Conservation (phyloP, 768 basidiomycete genomes). For the Kwoniella sp. region DNA sequence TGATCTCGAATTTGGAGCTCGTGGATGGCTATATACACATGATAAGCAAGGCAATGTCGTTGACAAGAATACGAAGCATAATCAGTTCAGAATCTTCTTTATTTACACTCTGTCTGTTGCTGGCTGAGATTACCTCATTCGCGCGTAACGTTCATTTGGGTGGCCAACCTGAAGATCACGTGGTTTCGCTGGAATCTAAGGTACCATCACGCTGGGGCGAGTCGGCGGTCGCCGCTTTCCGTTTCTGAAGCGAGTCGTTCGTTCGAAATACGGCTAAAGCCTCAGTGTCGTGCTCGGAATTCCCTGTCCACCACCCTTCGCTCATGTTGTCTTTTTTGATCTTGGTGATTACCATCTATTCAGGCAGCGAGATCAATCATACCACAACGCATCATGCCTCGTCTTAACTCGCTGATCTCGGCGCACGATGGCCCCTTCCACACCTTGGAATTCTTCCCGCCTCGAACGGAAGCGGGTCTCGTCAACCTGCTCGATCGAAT, state of each 20-base stretch:
- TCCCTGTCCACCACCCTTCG: neutral
- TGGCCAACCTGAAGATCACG: too few species aligned
- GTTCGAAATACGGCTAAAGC: too few species aligned
- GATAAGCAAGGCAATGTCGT: neutral
- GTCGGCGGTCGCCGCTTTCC: neutral
- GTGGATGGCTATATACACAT: slow-evolving; percentile 6
- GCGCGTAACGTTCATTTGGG: too few species aligned
- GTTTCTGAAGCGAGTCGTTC: neutral
- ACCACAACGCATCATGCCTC: slow-evolving; percentile 22
- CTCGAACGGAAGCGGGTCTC: slow-evolving; percentile 83
- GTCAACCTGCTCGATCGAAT: slow-evolving; percentile 88
- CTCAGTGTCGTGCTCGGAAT: neutral
- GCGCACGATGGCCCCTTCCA: slow-evolving; percentile 68
- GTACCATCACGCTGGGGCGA: too few species aligned
- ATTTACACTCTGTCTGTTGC: too few species aligned
- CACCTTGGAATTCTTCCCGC: slow-evolving; percentile 97
- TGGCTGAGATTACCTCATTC: too few species aligned
- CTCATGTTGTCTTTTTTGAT: neutral
- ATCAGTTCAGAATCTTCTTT: too few species aligned
- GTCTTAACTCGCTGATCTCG: slow-evolving; percentile 68
- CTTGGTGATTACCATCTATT: neutral
- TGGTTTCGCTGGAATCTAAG: too few species aligned
- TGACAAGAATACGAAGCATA: too few species aligned
- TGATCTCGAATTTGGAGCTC: too few species aligned
- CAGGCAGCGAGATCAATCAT: neutral